A percentile compares a stretch with the other conserved stretches of the same genome.
phyloP scores from a whole-genome alignment of 495 filamentous ascomycete species.

The Umbilicaria muhlenbergii region DNA sequence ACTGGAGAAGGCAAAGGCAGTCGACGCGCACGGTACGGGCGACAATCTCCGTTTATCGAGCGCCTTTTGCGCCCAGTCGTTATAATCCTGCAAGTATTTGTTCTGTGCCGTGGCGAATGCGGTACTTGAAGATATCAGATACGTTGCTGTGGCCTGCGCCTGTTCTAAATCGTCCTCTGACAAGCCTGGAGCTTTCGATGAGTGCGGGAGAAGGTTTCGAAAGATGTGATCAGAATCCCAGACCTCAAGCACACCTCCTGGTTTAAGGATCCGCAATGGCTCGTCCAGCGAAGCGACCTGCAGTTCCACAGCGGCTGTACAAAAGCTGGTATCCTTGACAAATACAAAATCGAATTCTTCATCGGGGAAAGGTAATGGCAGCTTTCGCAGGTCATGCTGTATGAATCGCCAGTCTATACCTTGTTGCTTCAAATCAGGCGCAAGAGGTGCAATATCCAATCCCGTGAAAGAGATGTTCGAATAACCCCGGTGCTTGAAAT shows the following conservation, averaged over 20 bases:
- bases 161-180: conserved; percentile 43
- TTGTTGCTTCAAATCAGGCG: conserved; percentile 53
- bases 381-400: conserved; percentile 65
- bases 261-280: conserved; percentile 57
- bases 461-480: conserved; percentile 58
- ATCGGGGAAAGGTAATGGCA: conserved; percentile 66
- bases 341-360: conserved; percentile 82
- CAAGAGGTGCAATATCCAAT: conserved; percentile 65
- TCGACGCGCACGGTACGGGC: conserved; percentile 63
- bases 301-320: conserved; percentile 41
- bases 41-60: conserved; percentile 56
- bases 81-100: conserved; percentile 68
- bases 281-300: conserved; percentile 56
- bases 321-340: conserved; percentile 71
- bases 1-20: conserved; percentile 64
- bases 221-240: conserved; percentile 75
- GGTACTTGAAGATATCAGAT: conserved; percentile 68
- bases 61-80: conserved; percentile 63
- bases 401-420: conserved; percentile 80
- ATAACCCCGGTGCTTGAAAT: conserved; percentile 49
- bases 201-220: conserved; percentile 61
- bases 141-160: conserved; percentile 54
- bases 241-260: conserved; percentile 69
- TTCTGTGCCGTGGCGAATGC: conserved; percentile 67
- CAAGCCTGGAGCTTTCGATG: conserved; percentile 38